Percentiles rank a stretch among this genome's conserved stretches.
These are phyloP conservation scores for Aspergillus texensis DNA, from an alignment of 2,329 filamentous ascomycete species.

Conservation along the genomic window DNA sequence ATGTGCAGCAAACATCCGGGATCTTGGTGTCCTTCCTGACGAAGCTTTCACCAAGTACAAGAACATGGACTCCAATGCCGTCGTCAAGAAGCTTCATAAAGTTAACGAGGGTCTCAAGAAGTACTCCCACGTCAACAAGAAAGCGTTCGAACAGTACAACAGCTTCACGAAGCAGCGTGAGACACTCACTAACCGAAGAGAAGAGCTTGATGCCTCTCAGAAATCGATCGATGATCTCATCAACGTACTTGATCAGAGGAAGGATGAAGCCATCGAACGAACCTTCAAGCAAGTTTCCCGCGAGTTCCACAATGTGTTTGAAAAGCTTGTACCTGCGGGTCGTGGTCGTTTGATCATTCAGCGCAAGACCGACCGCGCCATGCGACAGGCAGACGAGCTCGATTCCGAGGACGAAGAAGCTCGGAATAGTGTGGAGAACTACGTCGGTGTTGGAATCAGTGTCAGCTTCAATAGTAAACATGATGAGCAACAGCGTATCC, in stretches of 20 bases:
- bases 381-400: conserved; percentile 66
- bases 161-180: conserved; percentile 94
- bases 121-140: conserved; percentile 98
- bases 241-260: conserved; percentile 86
- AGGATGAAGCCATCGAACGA: conserved; percentile 96
- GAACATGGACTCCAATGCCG: conserved; percentile 75
- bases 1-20: conserved; percentile 84
- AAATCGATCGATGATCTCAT: conserved; percentile 90
- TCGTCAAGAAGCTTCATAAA: conserved; percentile 77
- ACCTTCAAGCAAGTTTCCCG: conserved; percentile 97
- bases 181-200: conserved; percentile 77
- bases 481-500: conserved; percentile 96
- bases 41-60: conserved; percentile 92
- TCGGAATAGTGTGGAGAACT: conserved; percentile 76
- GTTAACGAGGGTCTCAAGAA: conserved; percentile 93
- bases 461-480: conserved; percentile 99
- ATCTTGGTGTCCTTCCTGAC: conserved; percentile 88
- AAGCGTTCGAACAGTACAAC: conserved; percentile 98
- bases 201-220: conserved; percentile 85
- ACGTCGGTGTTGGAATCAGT: conserved; percentile 92
- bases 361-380: conserved; percentile 75
- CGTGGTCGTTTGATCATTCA: conserved; percentile 92
- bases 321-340: conserved; percentile 90
- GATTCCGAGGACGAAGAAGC: conserved; percentile 67
- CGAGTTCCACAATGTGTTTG: conserved; percentile 91